phyloP scores from a whole-genome alignment of 192 early-diverging fungal species.

The Entrophospora sp. region DNA sequence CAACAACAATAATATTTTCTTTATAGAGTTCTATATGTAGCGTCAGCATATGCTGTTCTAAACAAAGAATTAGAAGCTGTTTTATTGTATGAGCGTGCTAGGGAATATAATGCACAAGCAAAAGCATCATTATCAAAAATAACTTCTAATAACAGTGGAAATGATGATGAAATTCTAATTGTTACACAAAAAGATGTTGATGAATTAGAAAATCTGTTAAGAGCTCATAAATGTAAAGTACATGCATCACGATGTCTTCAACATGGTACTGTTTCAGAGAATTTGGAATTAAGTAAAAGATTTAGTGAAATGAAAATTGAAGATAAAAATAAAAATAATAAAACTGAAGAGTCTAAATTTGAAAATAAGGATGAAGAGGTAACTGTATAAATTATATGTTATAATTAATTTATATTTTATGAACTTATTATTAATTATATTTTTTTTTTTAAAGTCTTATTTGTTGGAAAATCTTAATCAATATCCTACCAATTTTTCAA shows the following conservation, averaged over 20 bases:
- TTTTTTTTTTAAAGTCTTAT: slow-evolving; percentile 29
- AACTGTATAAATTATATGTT: not conserved
- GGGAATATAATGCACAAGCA: slow-evolving; percentile 39
- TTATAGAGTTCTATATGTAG: slow-evolving; percentile 40
- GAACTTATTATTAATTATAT: not conserved
- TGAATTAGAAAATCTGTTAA: slow-evolving; percentile 35
- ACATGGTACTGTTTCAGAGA: slow-evolving; percentile 26
- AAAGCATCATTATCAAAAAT: slow-evolving; percentile 36
- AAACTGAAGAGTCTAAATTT: not conserved
- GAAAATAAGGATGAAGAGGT: not conserved
- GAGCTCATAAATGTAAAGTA: slow-evolving; percentile 45
- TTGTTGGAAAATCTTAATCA: slow-evolving; percentile 45
- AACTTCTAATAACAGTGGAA: slow-evolving; percentile 24
- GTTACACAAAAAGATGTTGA: slow-evolving; percentile 32
- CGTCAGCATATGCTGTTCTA: slow-evolving; percentile 37
- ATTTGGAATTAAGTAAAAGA: slow-evolving; percentile 28
- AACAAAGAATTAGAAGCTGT: slow-evolving; percentile 43
- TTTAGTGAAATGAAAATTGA: slow-evolving; percentile 30
- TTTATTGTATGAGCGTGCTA: slow-evolving; percentile 51
- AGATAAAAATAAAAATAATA: too few species aligned
- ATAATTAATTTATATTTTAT: not conserved
- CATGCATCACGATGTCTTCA: slow-evolving; percentile 44
- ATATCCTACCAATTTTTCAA: slow-evolving; percentile 38
- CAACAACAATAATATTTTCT: not conserved
- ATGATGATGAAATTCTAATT: slow-evolving; percentile 31